phyloP scores from a whole-genome alignment of 2,329 filamentous ascomycete species.

The Xylaria sp. region DNA sequence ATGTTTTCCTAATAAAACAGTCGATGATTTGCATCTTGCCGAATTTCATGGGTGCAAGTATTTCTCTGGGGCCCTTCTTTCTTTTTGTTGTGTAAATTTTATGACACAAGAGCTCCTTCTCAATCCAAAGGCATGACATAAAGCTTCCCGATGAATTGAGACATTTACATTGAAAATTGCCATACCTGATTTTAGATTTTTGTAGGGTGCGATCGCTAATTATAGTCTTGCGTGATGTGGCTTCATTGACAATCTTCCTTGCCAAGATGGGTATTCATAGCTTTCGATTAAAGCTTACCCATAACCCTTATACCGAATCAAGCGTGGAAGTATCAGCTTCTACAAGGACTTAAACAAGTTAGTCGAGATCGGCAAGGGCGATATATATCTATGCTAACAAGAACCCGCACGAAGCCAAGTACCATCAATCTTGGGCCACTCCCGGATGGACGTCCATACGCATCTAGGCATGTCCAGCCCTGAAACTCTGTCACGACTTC shows the following conservation, averaged over 20 bases:
- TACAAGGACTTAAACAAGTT: too few species aligned
- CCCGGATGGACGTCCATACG: too few species aligned
- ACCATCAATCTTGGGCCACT: too few species aligned
- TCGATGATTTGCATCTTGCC: conserved; percentile 82
- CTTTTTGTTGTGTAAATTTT: background rate
- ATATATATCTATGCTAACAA: too few species aligned
- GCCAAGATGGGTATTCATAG: conserved; percentile 85
- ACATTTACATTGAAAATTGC: background rate
- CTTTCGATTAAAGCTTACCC: too few species aligned
- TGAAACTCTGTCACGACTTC: too few species aligned
- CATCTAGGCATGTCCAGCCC: too few species aligned
- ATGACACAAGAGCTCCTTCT: background rate
- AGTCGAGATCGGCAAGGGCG: too few species aligned
- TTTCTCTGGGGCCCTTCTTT: background rate
- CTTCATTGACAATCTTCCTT: conserved; percentile 90
- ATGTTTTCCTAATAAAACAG: conserved; percentile 97
- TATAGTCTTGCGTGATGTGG: conserved; percentile 92
- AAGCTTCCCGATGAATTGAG: background rate
- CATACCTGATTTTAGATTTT: background rate
- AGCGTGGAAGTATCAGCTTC: too few species aligned
- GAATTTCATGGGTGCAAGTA: conserved; percentile 92
- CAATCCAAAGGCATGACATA: background rate
- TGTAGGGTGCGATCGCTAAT: conserved; percentile 88
- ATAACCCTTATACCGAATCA: too few species aligned
- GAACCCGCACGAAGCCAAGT: too few species aligned